phyloP scores from a whole-genome alignment of 805 yeast species.

The Pichia occidentalis region DNA sequence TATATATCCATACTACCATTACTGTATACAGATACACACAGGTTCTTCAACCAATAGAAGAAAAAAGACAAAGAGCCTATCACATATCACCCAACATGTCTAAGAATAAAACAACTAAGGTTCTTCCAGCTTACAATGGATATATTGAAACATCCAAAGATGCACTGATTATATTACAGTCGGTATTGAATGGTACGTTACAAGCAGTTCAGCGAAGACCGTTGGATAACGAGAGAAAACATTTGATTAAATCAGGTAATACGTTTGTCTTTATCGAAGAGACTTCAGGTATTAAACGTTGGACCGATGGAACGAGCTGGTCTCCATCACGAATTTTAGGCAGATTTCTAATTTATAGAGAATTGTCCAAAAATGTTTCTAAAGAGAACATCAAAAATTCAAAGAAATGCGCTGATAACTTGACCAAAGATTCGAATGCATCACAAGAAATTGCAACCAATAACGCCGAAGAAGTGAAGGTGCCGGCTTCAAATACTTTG shows the following conservation, averaged over 20 bases:
- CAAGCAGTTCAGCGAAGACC: conserved; percentile 71
- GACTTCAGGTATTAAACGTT: conserved; percentile 74
- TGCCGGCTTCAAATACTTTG: too few species aligned
- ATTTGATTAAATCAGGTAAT: conserved; percentile 66
- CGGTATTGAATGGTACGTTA: conserved; percentile 56
- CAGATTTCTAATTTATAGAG: conserved; percentile 76
- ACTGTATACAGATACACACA: too few species aligned
- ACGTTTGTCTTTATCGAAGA: conserved; percentile 84
- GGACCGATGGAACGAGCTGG: conserved; percentile 98
- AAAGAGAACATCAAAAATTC: not conserved
- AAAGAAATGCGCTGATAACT: conserved; percentile 37
- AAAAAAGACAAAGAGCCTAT: too few species aligned
- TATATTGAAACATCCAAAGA: conserved; percentile 78
- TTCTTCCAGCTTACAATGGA: conserved; percentile 71
- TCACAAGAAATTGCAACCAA: not conserved
- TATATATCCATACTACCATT: too few species aligned
- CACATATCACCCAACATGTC: too few species aligned
- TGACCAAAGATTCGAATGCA: too few species aligned
- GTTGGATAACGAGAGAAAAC: conserved; percentile 65
- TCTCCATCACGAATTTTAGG: conserved; percentile 86
- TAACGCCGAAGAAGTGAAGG: conserved; percentile 27
- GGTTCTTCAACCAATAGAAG: too few species aligned
- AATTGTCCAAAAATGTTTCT: conserved; percentile 38
- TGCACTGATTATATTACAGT: conserved; percentile 76
- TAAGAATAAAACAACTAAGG: too few species aligned